Conservation (phyloP, 441 rosid species). For the Manihot esculenta region DNA sequence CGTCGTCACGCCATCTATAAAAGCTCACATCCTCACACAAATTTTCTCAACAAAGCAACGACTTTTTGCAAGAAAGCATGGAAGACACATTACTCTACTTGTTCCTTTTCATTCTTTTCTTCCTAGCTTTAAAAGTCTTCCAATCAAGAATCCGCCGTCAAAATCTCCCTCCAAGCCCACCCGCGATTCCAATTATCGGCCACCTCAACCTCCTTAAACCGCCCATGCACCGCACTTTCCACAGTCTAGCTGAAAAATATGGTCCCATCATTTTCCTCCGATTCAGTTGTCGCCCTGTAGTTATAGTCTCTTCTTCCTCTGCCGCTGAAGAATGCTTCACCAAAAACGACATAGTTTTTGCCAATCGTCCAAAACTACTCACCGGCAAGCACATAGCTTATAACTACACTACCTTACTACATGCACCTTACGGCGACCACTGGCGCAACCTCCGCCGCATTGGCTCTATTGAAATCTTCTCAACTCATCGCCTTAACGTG, state of each 20-base stretch:
- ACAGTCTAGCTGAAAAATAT: slow-evolving; percentile 29
- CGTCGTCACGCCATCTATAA: too few relatives aligned
- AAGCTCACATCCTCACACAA: too few relatives aligned
- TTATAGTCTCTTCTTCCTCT: slow-evolving; percentile 43
- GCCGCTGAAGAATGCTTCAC: slow-evolving; percentile 45
- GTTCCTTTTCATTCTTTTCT: slow-evolving; percentile 12
- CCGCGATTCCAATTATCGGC: slow-evolving; percentile 50
- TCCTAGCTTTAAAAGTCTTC: slow-evolving; percentile 15
- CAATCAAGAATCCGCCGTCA: slow-evolving; percentile 18
- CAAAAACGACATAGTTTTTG: slow-evolving; percentile 49
- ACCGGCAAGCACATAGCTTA: slow-evolving; percentile 37
- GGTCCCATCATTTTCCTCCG: slow-evolving; percentile 44
- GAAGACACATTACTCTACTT: not conserved
- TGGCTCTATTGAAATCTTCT: slow-evolving; percentile 43
- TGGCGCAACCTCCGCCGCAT: slow-evolving; percentile 65
- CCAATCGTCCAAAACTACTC: slow-evolving; percentile 43
- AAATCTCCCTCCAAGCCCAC: slow-evolving; percentile 57
- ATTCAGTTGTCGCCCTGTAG: slow-evolving; percentile 40
- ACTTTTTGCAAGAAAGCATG: too few relatives aligned
- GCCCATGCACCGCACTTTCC: slow-evolving; percentile 48
- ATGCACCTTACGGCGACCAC: slow-evolving; percentile 43
- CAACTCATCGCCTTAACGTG: slow-evolving; percentile 36
- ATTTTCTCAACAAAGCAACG: too few relatives aligned
- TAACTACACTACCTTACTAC: slow-evolving; percentile 29
- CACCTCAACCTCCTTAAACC: slow-evolving; percentile 56